These are phyloP conservation scores for Naganishia albida DNA, from an alignment of 1,284 basidiomycete genomes.

Conservation along the genomic window DNA sequence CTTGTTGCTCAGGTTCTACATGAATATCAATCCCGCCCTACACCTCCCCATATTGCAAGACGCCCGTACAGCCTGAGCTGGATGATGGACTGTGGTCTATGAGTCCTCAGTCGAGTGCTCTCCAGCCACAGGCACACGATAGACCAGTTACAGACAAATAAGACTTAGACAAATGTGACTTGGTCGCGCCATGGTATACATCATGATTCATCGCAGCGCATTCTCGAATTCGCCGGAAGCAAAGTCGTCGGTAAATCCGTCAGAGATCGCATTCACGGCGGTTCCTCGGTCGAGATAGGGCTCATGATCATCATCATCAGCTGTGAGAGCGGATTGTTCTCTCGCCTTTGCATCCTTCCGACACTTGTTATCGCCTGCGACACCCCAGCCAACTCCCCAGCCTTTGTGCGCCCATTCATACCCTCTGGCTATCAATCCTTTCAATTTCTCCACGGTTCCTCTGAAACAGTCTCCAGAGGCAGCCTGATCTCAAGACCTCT, in stretches of 20 bases:
- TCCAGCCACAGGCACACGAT: too few species aligned
- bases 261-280: not conserved
- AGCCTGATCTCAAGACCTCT: not conserved
- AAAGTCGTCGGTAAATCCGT: constrained; percentile 1
- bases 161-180: too few species aligned
- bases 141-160: too few species aligned
- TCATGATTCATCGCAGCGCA: too few species aligned
- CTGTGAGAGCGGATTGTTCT: not conserved
- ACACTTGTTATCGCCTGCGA: not conserved
- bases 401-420: constrained; percentile 1
- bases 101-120: too few species aligned
- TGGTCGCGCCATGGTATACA: too few species aligned
- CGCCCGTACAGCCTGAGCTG: too few species aligned
- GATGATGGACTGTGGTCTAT: too few species aligned
- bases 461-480: not conserved
- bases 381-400: not conserved
- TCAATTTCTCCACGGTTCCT: constrained; percentile 1
- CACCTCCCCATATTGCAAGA: too few species aligned
- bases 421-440: constrained; percentile 1
- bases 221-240: not conserved
- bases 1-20: too few species aligned
- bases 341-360: not conserved
- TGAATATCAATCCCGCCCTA: too few species aligned
- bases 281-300: not conserved
- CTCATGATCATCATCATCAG: not conserved